phyloP scores from a whole-genome alignment of 1,284 basidiomycete genomes.

The Puccinia triticina region DNA sequence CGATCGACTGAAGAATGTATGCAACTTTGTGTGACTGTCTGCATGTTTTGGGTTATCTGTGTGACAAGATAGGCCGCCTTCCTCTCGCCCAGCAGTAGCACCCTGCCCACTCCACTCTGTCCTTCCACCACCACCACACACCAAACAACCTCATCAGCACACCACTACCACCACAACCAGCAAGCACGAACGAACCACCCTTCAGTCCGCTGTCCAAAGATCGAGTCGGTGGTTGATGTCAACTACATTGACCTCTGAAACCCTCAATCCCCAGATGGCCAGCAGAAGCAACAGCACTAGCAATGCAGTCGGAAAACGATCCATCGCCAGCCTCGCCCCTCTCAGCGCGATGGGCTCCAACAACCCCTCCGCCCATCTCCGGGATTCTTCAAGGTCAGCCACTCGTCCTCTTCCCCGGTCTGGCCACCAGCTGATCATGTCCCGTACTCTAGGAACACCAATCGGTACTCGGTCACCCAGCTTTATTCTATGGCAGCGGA shows the following conservation, averaged over 20 bases:
- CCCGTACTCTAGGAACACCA: conserved; percentile 73
- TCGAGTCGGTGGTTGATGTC: conserved; percentile 22
- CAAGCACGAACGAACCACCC: neutral
- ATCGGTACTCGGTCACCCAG: conserved; percentile 92
- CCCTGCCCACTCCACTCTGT: no score
- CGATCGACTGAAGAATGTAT: no score
- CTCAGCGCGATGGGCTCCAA: conserved; percentile 9
- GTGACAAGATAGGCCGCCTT: no score
- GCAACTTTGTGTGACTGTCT: no score
- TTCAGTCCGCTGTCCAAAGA: neutral
- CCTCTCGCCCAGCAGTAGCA: no score
- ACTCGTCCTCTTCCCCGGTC: no score
- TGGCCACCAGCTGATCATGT: neutral
- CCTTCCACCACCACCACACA: no score
- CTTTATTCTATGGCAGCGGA: conserved; percentile 97
- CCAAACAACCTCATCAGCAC: no score
- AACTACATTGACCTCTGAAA: conserved; percentile 38
- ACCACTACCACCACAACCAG: no score
- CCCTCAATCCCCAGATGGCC: conserved; percentile 27
- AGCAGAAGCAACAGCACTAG: neutral
- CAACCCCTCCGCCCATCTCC: neutral
- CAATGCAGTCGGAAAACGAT: conserved; percentile 7
- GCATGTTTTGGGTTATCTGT: no score
- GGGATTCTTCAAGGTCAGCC: conserved; percentile 17
- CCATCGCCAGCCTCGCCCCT: conserved; percentile 28